phyloP scores from a whole-genome alignment of 768 basidiomycete species.

The Mrakia hoshinonis region DNA sequence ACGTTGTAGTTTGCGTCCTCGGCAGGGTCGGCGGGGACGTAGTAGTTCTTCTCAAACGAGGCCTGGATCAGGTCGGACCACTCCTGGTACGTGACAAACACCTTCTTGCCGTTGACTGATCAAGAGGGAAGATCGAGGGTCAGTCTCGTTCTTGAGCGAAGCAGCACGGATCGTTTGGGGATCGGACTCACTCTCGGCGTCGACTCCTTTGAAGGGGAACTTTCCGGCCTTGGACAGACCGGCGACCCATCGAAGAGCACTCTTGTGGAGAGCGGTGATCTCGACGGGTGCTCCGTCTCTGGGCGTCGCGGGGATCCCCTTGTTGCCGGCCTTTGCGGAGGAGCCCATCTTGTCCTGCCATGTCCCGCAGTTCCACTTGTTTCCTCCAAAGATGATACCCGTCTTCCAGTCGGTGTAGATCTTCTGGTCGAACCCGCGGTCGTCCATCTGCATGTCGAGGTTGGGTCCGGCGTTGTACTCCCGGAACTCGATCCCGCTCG shows the following conservation, averaged over 20 bases:
- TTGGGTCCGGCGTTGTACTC: conserved; percentile 95
- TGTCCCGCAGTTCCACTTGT: conserved; percentile 40
- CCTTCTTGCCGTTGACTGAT: conserved; percentile 60
- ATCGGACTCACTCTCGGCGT: conserved; percentile 57
- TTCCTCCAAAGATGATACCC: conserved; percentile 82
- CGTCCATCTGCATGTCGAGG: conserved; percentile 94
- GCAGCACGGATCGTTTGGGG: neutral
- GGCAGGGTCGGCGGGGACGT: conserved; percentile 67
- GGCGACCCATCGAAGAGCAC: conserved; percentile 81
- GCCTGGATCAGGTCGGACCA: conserved; percentile 77
- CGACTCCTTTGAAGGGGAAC: conserved; percentile 86
- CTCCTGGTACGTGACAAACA: conserved; percentile 73
- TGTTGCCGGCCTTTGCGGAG: conserved; percentile 79
- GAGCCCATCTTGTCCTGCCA: conserved; percentile 88
- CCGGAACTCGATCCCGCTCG: conserved; percentile 80
- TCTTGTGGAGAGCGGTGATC: conserved; percentile 87
- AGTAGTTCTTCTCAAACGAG: conserved; percentile 85
- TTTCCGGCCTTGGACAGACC: conserved; percentile 54
- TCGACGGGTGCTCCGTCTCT: conserved; percentile 93
- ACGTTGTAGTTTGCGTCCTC: conserved; percentile 66
- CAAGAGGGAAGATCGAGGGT: conserved; percentile 1
- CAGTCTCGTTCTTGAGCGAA: neutral
- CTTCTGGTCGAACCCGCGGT: conserved; percentile 85
- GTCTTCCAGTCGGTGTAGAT: conserved; percentile 94
- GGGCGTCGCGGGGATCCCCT: conserved; percentile 91